Conservation (phyloP, 495 filamentous ascomycete genomes). For the Hypoxylon trugodes region DNA sequence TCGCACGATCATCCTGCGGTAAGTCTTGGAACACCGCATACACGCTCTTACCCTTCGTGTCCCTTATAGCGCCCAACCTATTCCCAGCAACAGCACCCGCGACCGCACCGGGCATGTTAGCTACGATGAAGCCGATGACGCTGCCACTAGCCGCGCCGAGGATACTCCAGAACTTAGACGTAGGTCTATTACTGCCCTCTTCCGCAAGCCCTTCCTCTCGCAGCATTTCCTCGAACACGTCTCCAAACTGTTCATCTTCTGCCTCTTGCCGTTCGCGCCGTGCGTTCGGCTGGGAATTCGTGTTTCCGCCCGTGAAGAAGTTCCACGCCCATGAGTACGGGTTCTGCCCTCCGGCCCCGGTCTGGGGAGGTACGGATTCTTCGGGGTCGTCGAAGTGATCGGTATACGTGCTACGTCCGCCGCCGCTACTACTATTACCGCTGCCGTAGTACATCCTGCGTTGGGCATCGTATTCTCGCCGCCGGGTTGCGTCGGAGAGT, state of each 20-base stretch:
- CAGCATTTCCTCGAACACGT: slow-evolving; percentile 97
- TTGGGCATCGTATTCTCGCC: slow-evolving; percentile 87
- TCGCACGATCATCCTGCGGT: slow-evolving; percentile 79
- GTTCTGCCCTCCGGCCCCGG: slow-evolving; percentile 44
- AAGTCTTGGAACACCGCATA: slow-evolving; percentile 90
- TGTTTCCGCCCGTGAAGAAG: slow-evolving; percentile 52
- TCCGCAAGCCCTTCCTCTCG: slow-evolving; percentile 88
- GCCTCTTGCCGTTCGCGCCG: slow-evolving; percentile 48
- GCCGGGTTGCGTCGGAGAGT: slow-evolving; percentile 78
- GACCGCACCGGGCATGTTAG: slow-evolving; percentile 85
- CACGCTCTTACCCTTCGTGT: slow-evolving; percentile 93
- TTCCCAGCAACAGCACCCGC: slow-evolving; percentile 95
- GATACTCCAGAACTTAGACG: slow-evolving; percentile 83
- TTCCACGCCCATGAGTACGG: slow-evolving; percentile 60
- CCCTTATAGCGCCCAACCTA: slow-evolving; percentile 83
- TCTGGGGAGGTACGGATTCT: slow-evolving; percentile 49
- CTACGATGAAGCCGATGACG: slow-evolving; percentile 93
- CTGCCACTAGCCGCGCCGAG: slow-evolving; percentile 88
- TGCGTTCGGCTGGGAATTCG: slow-evolving; percentile 19
- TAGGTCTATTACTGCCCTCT: slow-evolving; percentile 61
- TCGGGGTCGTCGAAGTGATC: slow-evolving; percentile 64
- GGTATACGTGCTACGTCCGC: slow-evolving; percentile 41
- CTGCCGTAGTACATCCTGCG: slow-evolving; percentile 53
- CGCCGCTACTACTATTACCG: no score
- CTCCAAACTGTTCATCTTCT: slow-evolving; percentile 82